phyloP scores from a whole-genome alignment of 805 yeast genomes.

The Candida yuanshanica region DNA sequence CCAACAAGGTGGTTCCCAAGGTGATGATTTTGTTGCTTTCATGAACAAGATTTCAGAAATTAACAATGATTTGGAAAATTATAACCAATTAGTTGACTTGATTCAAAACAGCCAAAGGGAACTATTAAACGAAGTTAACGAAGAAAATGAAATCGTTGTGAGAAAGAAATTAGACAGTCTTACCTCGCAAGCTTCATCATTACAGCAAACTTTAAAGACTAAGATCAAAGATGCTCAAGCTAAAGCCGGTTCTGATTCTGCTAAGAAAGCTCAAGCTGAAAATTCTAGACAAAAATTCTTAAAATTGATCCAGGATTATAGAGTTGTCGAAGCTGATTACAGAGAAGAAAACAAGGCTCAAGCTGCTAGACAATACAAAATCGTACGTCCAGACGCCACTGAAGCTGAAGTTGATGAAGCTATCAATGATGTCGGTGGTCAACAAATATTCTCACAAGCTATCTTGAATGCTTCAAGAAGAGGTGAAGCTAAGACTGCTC shows the following conservation, averaged over 20 bases:
- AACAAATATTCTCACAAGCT: constrained; percentile 93
- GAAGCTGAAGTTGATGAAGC: constrained; percentile 81
- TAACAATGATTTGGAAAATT: constrained; percentile 64
- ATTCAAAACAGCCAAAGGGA: constrained; percentile 67
- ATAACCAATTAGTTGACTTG: constrained; percentile 61
- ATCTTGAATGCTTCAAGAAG: constrained; percentile 78
- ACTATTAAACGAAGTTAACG: constrained; percentile 66
- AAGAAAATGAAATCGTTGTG: constrained; percentile 60
- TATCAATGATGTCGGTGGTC: constrained; percentile 76
- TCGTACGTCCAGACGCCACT: constrained; percentile 82
- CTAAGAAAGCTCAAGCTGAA: constrained; percentile 88
- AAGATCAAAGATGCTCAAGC: constrained; percentile 75
- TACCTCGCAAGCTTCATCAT: constrained; percentile 69
- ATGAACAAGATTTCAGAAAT: constrained; percentile 65
- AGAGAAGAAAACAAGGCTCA: constrained; percentile 78
- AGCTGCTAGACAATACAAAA: constrained; percentile 88
- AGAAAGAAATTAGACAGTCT: constrained; percentile 74
- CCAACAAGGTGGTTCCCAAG: constrained; percentile 7
- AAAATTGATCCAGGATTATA: constrained; percentile 79
- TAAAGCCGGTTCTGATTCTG: constrained; percentile 61
- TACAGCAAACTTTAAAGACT: constrained; percentile 68
- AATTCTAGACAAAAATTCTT: constrained; percentile 80
- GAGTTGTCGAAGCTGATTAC: constrained; percentile 81
- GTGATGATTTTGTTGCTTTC: constrained; percentile 54
- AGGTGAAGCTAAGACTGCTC: constrained; percentile 92